Conservation (phyloP, 2,329 filamentous ascomycete species). For the Aspergillus hiratsukae region DNA sequence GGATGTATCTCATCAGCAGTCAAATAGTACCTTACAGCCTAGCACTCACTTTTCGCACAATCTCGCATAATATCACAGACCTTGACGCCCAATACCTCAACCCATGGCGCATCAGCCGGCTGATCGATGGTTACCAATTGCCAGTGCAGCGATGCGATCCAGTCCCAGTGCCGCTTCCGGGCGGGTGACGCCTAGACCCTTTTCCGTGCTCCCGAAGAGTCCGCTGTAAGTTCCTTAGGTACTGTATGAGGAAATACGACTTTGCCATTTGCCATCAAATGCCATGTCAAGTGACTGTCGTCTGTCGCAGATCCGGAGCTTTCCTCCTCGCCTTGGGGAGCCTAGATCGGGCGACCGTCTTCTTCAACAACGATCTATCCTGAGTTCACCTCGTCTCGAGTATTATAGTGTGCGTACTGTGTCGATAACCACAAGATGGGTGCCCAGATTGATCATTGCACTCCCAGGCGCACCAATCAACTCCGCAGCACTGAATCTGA, state of each 20-base stretch:
- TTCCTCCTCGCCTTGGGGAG: conserved; percentile 1
- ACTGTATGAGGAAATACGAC: not conserved
- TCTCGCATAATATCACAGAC: not conserved
- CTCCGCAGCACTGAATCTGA: not conserved
- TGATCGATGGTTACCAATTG: not conserved
- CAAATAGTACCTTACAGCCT: not conserved
- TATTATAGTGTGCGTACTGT: not conserved
- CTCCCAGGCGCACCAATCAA: not conserved
- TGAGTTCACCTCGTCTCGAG: not conserved
- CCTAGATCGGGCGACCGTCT: not conserved
- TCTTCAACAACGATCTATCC: not conserved
- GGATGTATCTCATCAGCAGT: not conserved
- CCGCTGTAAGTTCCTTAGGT: conserved; percentile 7
- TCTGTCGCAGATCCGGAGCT: conserved; percentile 2
- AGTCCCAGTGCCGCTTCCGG: conserved; percentile 16
- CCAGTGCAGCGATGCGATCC: conserved; percentile 3
- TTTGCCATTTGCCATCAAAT: not conserved
- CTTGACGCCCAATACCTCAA: not conserved
- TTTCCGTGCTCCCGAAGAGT: conserved; percentile 17
- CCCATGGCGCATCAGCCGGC: no score
- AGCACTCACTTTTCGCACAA: not conserved
- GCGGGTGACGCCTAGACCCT: conserved; percentile 17
- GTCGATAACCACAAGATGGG: not conserved
- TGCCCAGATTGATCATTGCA: not conserved
- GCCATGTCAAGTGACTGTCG: not conserved